phyloP scores from a whole-genome alignment of 163 green algal species.

The Chlamydomonas reinhardtii region DNA sequence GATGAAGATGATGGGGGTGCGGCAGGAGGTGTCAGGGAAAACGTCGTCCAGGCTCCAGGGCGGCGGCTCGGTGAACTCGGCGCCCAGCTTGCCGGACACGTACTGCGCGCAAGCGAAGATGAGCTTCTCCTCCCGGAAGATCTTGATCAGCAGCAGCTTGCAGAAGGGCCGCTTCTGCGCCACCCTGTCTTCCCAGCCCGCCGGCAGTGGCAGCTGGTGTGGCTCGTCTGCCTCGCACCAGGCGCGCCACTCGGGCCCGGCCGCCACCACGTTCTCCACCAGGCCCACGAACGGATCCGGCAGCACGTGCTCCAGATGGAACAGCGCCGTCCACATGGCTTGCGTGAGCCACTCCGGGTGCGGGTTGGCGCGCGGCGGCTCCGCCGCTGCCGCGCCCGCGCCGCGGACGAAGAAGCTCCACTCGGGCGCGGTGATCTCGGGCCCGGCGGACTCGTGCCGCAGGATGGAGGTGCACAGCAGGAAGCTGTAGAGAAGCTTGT shows the following conservation, averaged over 20 bases:
- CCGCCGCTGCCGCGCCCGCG: constrained; percentile 19
- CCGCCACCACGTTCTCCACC: constrained; percentile 25
- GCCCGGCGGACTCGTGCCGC: constrained; percentile 58
- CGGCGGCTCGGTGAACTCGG: constrained; percentile 68
- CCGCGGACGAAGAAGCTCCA: constrained; percentile 87
- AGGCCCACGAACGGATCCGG: constrained; percentile 67
- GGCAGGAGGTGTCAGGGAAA: constrained; percentile 76
- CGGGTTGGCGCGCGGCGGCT: constrained; percentile 15
- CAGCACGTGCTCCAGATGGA: constrained; percentile 7
- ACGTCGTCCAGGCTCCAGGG: constrained; percentile 87
- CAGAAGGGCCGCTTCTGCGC: constrained; percentile 52
- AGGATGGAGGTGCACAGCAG: constrained; percentile 73
- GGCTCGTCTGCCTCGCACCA: constrained; percentile 64
- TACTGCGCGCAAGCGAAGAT: constrained; percentile 66
- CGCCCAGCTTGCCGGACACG: constrained; percentile 62
- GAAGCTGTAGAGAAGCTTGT: constrained; percentile 85
- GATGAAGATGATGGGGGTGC: constrained; percentile 88
- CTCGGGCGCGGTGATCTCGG: constrained; percentile 67
- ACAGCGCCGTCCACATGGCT: constrained; percentile 15
- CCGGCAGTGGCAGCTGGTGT: constrained; percentile 61
- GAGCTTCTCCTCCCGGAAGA: constrained; percentile 81
- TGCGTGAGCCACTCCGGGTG: constrained; percentile 52
- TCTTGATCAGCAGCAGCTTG: constrained; percentile 76
- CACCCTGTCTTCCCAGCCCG: constrained; percentile 53
- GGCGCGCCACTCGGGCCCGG: constrained; percentile 54